These are phyloP conservation scores for Closterium sp. DNA, from an alignment of 139 green algal species.

Conservation along the genomic window DNA sequence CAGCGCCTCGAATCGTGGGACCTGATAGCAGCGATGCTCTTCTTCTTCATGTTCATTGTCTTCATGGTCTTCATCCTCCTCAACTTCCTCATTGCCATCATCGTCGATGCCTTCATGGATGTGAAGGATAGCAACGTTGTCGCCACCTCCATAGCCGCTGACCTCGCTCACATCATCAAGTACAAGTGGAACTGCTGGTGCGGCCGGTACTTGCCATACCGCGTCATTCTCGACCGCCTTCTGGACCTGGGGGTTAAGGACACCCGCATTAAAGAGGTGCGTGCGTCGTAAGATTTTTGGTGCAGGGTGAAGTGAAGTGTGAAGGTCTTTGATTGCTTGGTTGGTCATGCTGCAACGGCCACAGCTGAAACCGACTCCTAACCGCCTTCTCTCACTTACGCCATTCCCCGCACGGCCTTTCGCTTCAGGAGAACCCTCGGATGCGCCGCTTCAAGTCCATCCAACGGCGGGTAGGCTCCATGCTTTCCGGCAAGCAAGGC, in stretches of 20 bases:
- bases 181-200: not conserved
- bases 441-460: not conserved
- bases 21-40: slow-evolving; percentile 64
- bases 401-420: not conserved
- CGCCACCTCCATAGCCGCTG: not conserved
- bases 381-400: not conserved
- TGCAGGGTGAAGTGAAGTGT: no score
- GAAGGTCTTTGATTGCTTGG: no score
- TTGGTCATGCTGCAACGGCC: not conserved
- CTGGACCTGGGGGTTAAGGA: not conserved
- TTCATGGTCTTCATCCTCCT: slow-evolving; percentile 88
- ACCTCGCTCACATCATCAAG: not conserved
- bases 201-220: not conserved
- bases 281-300: no score
- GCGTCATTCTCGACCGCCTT: not conserved
- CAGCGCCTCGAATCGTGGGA: slow-evolving; percentile 66
- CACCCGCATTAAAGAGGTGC: not conserved
- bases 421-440: not conserved
- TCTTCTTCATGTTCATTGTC: slow-evolving; percentile 84
- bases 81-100: slow-evolving; percentile 73
- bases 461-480: not conserved
- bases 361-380: no score
- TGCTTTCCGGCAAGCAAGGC: not conserved
- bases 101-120: slow-evolving; percentile 20
- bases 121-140: slow-evolving; percentile 15